A percentile compares a stretch with the other conserved stretches of the same genome.
Evolutionary conservation across 768 basidiomycete genomes (phyloP).

Genomic region (Neoboletus brunneissimus): DNA sequence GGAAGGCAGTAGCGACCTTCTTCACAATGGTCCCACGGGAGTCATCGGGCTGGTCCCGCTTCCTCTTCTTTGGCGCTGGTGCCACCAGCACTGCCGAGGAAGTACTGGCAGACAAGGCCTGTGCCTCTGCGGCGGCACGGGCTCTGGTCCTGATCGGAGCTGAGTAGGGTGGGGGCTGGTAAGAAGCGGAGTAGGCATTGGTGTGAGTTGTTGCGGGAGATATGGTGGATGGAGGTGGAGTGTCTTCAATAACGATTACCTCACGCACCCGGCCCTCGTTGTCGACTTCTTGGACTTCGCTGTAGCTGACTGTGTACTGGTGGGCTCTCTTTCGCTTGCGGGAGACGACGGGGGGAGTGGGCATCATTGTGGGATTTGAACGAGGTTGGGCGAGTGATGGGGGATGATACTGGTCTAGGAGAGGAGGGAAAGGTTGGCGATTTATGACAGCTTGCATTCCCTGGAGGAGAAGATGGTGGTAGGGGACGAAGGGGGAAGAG

Average conservation of each 20-base stretch:
- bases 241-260: conserved; percentile 92
- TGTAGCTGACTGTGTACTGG: conserved; percentile 81
- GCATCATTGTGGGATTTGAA: conserved; percentile 57
- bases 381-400: conserved; percentile 48
- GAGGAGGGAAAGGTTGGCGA: conserved; percentile 58
- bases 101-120: conserved; percentile 63
- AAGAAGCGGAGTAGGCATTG: conserved; percentile 71
- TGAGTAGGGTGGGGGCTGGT: conserved; percentile 72
- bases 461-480: conserved; percentile 55
- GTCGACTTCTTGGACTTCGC: conserved; percentile 86
- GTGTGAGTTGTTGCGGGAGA: conserved; percentile 72
- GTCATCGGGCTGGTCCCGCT: conserved; percentile 73
- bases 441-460: conserved; percentile 70
- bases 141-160: conserved; percentile 83
- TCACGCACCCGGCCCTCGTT: conserved; percentile 72
- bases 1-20: conserved; percentile 53
- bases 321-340: conserved; percentile 83
- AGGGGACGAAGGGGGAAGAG: conserved; percentile 12
- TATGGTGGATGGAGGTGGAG: conserved; percentile 73
- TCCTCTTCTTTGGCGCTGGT: conserved; percentile 81
- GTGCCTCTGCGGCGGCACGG: conserved; percentile 82
- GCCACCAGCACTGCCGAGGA: conserved; percentile 63
- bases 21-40: conserved; percentile 64
- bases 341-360: conserved; percentile 67
- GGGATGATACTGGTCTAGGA: conserved; percentile 65